phyloP scores from a whole-genome alignment of 1,284 basidiomycete genomes.

The Omphalotus olearius region DNA sequence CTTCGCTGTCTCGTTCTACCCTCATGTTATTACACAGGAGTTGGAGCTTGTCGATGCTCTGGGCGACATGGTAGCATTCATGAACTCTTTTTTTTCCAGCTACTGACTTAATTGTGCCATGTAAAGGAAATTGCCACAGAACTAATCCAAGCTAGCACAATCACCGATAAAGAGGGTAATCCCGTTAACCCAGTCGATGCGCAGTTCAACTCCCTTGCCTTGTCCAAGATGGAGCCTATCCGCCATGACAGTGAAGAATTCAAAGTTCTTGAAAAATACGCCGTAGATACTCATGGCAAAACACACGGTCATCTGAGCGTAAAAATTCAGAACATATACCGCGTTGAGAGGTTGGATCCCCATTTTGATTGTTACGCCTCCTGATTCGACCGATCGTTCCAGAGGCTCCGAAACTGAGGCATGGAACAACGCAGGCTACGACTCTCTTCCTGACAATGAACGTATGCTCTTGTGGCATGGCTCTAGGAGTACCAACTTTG shows the following conservation, averaged over 20 bases:
- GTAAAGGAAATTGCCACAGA: constrained; percentile 54
- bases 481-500: constrained; percentile 61
- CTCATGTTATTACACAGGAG: constrained; percentile 33
- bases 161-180: constrained; percentile 38
- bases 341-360: constrained; percentile 46
- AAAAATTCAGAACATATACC: constrained; percentile 46
- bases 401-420: constrained; percentile 48
- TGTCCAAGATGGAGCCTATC: constrained; percentile 52
- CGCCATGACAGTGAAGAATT: constrained; percentile 42
- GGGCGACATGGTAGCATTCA: neutral
- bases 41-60: constrained; percentile 58
- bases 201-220: constrained; percentile 49
- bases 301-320: constrained; percentile 46
- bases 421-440: constrained; percentile 46
- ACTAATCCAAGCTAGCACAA: constrained; percentile 41
- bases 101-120: neutral
- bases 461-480: constrained; percentile 63
- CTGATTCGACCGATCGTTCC: neutral
- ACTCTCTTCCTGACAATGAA: constrained; percentile 43
- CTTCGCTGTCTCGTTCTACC: neutral
- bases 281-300: constrained; percentile 49
- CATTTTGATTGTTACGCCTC: neutral
- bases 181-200: constrained; percentile 55
- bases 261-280: constrained; percentile 43
- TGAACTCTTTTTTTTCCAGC: constrained; percentile 1